phyloP scores from a whole-genome alignment of 169 alveolate species.

The Eimeria sp. region DNA sequence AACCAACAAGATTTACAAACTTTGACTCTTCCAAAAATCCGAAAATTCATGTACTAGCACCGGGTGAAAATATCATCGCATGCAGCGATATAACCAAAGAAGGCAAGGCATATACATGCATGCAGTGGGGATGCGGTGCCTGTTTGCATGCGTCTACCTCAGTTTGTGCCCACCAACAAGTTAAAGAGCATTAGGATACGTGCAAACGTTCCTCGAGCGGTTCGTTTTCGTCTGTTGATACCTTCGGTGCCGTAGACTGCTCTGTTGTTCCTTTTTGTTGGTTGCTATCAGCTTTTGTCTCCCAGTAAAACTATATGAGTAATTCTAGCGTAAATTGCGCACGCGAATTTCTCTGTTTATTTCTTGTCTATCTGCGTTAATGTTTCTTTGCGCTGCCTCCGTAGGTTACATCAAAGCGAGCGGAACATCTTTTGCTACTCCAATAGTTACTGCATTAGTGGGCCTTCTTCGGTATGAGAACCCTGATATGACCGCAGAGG shows the following conservation, averaged over 20 bases:
- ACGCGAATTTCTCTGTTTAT: not conserved
- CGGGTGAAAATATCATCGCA: conserved; percentile 38
- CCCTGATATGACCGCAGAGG: conserved; percentile 55
- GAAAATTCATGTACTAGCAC: conserved; percentile 59
- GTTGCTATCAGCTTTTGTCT: not conserved
- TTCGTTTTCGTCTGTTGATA: not conserved
- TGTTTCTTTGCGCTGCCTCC: not conserved
- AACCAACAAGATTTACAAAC: conserved; percentile 37
- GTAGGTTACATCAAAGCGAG: conserved; percentile 20
- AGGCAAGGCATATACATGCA: not conserved
- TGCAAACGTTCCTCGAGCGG: not conserved
- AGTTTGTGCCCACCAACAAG: not conserved
- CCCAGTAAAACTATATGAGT: not conserved
- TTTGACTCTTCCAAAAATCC: conserved; percentile 57
- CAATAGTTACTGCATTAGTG: conserved; percentile 64
- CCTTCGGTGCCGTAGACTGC: not conserved
- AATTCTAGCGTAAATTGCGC: not conserved
- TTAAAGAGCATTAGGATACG: not conserved
- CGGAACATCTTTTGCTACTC: conserved; percentile 74
- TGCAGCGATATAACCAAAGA: conserved; percentile 25
- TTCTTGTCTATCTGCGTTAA: not conserved
- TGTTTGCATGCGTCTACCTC: not conserved
- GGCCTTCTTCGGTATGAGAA: conserved; percentile 53
- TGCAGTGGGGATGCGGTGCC: not conserved
- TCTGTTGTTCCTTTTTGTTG: too few species aligned